Evolutionary conservation across 2,329 filamentous ascomycete genomes (phyloP), one percentile per base, ranked within the genome.

Genomic region (Amauroascus niger): DNA sequence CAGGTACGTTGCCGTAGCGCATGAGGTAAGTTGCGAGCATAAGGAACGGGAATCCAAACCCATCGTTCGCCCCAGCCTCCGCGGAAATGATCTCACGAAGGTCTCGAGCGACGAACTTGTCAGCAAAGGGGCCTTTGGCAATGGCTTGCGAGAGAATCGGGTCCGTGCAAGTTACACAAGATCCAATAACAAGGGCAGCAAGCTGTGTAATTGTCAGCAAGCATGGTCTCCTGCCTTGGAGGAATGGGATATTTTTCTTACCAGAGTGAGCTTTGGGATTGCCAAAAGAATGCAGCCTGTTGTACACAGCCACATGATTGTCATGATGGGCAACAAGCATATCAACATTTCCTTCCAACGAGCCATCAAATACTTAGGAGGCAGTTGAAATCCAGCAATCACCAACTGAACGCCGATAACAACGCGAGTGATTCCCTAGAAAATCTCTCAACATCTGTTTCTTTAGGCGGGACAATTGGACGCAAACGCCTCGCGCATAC

Each of bases 341-440:
- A 82, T 70, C 3, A 71, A 64, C 65, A 83, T 73, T 53, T 80
- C 78, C 53, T 74, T 76, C 67, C 74, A 77, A 1, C 73, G 74
- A 1, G 65, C 61, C 53, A 65, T 64, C 39, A 75, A 67, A 63
- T 83, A 83, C 61, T 74, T 76, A 41, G 77, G 76, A 0, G 80
- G 81, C 0, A 83, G 67, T 60, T 83, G 79, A 59, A 79, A 83
- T 24, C 80, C 81, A 1, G 79, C 79, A 55, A 83, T 83, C 33
- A 82, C 72, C n/a, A 83, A 71, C 59, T 83, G 80, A 1, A 83
- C 72, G 3, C 79, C 79, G 53, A 83, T 82, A 55, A 83, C 78
- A 26, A 83, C 70, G n/a, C 80, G 74, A 57, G 74, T 74, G 6
- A 82, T 60, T 11, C 75, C 76, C 64, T 74, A 18, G 4, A 26